Evolutionary conservation across 2,329 filamentous ascomycete genomes (phyloP).

Genomic region (Huntiella omanensis): DNA sequence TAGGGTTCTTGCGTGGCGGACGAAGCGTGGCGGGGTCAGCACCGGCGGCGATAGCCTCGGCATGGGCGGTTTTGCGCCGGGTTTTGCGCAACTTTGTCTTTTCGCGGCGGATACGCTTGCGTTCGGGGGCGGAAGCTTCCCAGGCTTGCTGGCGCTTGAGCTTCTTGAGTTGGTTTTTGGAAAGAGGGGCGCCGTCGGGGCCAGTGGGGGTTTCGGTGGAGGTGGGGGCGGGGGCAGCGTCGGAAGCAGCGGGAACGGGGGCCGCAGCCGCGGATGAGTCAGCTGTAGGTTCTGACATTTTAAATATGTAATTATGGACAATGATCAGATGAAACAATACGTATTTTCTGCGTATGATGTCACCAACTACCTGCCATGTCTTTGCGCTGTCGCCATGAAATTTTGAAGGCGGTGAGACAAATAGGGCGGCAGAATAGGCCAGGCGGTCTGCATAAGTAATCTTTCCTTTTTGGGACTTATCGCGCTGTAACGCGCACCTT

Average conservation of each 20-base stretch:
- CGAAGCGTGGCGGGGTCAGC: slow-evolving; percentile 22
- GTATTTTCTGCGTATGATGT: too few species aligned
- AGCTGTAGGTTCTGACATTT: not conserved
- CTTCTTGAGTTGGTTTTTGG: slow-evolving; percentile 77
- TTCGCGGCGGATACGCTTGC: slow-evolving; percentile 34
- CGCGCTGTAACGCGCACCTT: slow-evolving; percentile 3
- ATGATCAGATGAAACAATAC: too few species aligned
- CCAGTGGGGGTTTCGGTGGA: not conserved
- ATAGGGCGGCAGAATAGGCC: slow-evolving; percentile 3
- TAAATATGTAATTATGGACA: not conserved
- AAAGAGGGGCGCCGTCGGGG: slow-evolving; percentile 27
- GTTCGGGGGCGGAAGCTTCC: slow-evolving; percentile 50
- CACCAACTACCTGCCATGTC: not conserved
- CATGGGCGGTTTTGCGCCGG: slow-evolving; percentile 30
- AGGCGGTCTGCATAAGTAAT: slow-evolving; percentile 5
- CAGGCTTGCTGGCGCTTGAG: slow-evolving; percentile 51
- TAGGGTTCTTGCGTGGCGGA: slow-evolving; percentile 17
- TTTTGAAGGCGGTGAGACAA: slow-evolving; percentile 8
- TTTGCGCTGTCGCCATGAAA: slow-evolving; percentile 2
- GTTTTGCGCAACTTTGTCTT: slow-evolving; percentile 30
- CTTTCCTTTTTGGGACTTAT: slow-evolving; percentile 9
- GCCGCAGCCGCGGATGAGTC: not conserved
- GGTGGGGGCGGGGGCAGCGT: not conserved
- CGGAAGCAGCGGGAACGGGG: not conserved
- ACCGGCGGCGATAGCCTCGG: slow-evolving; percentile 23